Evolutionary conservation across 1,284 basidiomycete species (phyloP).

Genomic region (Marasmius tenuissimus): DNA sequence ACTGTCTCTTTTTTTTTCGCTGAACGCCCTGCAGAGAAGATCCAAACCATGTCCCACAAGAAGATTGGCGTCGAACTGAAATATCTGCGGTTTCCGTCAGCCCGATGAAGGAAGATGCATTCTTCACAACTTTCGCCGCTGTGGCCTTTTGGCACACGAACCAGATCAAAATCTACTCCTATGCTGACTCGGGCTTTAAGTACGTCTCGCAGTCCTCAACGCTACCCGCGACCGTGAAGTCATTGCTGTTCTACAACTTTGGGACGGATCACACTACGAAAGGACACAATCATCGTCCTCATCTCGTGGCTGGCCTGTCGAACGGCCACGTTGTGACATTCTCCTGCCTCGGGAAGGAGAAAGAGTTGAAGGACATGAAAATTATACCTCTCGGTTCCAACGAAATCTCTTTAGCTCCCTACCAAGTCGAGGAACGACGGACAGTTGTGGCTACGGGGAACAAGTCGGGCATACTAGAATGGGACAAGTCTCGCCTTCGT

Average conservation of each 20-base stretch:
- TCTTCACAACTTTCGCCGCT: conserved; percentile 50
- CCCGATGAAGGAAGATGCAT: conserved; percentile 48
- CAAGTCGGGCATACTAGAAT: conserved; percentile 63
- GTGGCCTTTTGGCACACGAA: conserved; percentile 81
- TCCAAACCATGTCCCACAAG: background rate
- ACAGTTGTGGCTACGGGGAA: conserved; percentile 68
- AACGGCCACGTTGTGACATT: conserved; percentile 80
- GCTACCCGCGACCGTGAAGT: conserved; percentile 65
- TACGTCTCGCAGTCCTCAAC: conserved; percentile 43
- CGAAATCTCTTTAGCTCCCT: conserved; percentile 62
- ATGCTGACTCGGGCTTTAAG: conserved; percentile 32
- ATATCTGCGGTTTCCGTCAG: conserved; percentile 67
- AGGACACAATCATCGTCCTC: conserved; percentile 41
- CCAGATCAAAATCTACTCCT: conserved; percentile 57
- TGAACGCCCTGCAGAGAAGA: background rate
- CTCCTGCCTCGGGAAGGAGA: conserved; percentile 25
- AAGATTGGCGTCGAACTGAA: conserved; percentile 33
- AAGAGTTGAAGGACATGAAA: conserved; percentile 53
- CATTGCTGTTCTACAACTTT: conserved; percentile 72
- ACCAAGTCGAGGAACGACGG: conserved; percentile 46
- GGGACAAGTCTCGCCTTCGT: conserved; percentile 64
- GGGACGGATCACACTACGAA: conserved; percentile 35
- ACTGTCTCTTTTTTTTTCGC: conserved; percentile 14
- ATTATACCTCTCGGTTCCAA: conserved; percentile 65
- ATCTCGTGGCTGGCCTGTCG: conserved; percentile 77